These are phyloP conservation scores for Flaveria sonorensis DNA, from an alignment of 129 eudicot genomes.

Conservation along the genomic window DNA sequence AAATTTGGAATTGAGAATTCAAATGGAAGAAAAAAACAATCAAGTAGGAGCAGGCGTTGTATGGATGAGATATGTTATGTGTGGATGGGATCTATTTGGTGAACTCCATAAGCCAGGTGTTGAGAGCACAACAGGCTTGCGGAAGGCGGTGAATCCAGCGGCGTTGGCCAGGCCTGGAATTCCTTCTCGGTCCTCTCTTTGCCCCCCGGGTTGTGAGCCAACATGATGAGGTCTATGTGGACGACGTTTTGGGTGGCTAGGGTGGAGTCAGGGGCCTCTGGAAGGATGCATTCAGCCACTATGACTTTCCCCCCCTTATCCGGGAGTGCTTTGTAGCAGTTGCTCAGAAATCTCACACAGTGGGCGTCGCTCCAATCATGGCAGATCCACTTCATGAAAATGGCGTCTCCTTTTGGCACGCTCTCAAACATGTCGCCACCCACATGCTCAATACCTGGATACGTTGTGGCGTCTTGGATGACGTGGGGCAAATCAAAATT, in stretches of 20 bases:
- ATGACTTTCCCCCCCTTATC: slow-evolving; percentile 63
- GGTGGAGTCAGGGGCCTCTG: slow-evolving; percentile 63
- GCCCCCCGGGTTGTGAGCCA: slow-evolving; percentile 84
- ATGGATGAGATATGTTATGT: too few relatives aligned
- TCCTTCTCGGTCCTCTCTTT: slow-evolving; percentile 87
- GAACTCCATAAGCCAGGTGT: slow-evolving; percentile 71
- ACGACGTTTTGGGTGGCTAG: slow-evolving; percentile 50
- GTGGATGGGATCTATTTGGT: slow-evolving; percentile 31
- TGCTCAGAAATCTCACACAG: slow-evolving; percentile 56
- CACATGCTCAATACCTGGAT: slow-evolving; percentile 73
- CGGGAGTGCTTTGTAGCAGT: slow-evolving; percentile 66
- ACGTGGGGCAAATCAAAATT: slow-evolving; percentile 83
- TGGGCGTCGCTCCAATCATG: slow-evolving; percentile 89
- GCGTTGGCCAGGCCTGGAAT: slow-evolving; percentile 68
- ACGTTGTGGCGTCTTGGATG: slow-evolving; percentile 60
- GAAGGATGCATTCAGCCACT: slow-evolving; percentile 63
- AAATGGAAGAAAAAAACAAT: too few relatives aligned
- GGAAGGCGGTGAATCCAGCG: slow-evolving; percentile 63
- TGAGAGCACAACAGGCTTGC: slow-evolving; percentile 64
- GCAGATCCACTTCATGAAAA: slow-evolving; percentile 85
- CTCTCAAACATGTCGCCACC: slow-evolving; percentile 90
- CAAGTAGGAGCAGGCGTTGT: too few relatives aligned
- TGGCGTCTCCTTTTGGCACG: slow-evolving; percentile 82
- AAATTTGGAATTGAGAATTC: too few relatives aligned
- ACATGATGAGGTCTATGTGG: slow-evolving; percentile 72